Evolutionary conservation across 768 basidiomycete species (phyloP).

Genomic region (Amanita pseudoporphyria): DNA sequence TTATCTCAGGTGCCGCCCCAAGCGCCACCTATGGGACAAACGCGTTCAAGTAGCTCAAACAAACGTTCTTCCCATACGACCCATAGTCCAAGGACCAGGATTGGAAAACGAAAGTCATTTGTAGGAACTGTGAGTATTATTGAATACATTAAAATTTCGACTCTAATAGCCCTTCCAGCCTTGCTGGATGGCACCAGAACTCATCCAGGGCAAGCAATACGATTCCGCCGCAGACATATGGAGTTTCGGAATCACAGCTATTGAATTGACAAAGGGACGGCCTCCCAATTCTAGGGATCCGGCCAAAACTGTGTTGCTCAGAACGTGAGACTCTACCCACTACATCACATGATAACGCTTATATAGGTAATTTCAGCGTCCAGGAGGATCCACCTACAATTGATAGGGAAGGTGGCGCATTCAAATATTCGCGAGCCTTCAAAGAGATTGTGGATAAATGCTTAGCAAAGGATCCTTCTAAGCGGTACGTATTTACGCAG

Average conservation of each 20-base stretch:
- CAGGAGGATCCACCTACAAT: constrained; percentile 72
- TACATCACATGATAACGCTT: neutral
- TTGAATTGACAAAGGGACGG: constrained; percentile 81
- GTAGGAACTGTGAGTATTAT: constrained; percentile 68
- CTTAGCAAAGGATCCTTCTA: constrained; percentile 74
- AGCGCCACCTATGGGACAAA: constrained; percentile 5
- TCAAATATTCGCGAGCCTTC: constrained; percentile 74
- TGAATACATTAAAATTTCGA: neutral
- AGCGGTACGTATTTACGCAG: constrained; percentile 38
- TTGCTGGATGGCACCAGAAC: constrained; percentile 96
- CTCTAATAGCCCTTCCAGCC: constrained; percentile 34
- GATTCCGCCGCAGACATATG: constrained; percentile 89
- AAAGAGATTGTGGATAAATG: constrained; percentile 79
- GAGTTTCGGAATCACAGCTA: constrained; percentile 93
- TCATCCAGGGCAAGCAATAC: constrained; percentile 77
- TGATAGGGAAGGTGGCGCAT: constrained; percentile 57
- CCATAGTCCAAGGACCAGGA: constrained; percentile 26
- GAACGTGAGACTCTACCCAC: constrained; percentile 38
- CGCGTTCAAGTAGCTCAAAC: constrained; percentile 14
- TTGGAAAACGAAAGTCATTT: constrained; percentile 83
- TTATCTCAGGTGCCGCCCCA: constrained; percentile 19
- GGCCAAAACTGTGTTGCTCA: constrained; percentile 63
- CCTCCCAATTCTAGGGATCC: constrained; percentile 78
- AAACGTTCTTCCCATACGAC: neutral
- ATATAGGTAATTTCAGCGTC: constrained; percentile 33